Percentiles rank a stretch among this genome's conserved stretches.
phyloP scores from a whole-genome alignment of 2,329 filamentous ascomycete genomes.

The Annulohypoxylon truncatum region DNA sequence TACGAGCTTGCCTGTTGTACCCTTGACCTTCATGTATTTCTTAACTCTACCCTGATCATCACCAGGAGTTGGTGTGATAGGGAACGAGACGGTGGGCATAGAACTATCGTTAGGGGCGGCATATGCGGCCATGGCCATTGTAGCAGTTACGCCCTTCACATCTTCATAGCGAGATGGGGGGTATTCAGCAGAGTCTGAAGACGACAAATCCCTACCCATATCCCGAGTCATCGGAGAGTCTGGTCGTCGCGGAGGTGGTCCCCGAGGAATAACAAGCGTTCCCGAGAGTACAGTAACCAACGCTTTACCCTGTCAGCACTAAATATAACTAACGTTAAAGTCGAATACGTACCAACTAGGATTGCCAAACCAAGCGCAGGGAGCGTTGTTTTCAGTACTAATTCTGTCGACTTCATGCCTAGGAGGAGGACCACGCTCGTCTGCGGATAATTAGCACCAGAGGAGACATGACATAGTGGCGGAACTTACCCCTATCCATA shows the following conservation, averaged over 20 bases:
- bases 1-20: constrained; percentile 54
- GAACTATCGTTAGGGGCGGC: constrained; percentile 45
- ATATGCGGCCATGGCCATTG: constrained; percentile 54
- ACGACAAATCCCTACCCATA: constrained; percentile 55
- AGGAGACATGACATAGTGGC: constrained; percentile 21
- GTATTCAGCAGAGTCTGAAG: constrained; percentile 56
- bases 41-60: constrained; percentile 55
- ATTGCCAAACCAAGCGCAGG: constrained; percentile 63
- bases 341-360: constrained; percentile 58
- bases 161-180: constrained; percentile 62
- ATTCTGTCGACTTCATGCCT: constrained; percentile 56
- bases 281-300: constrained; percentile 56
- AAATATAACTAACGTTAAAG: neutral
- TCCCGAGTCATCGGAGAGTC: constrained; percentile 56
- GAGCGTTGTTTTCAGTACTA: constrained; percentile 61
- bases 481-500: constrained; percentile 65
- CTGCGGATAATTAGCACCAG: constrained; percentile 49
- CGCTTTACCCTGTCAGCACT: constrained; percentile 48
- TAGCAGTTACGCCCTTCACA: constrained; percentile 56
- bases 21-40: constrained; percentile 39
- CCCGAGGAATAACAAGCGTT: constrained; percentile 49
- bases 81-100: constrained; percentile 55
- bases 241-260: constrained; percentile 49
- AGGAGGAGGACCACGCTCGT: constrained; percentile 64
- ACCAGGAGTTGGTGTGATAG: constrained; percentile 51